Evolutionary conservation across 129 eudicot species (phyloP), one percentile per base, ranked within the genome.

Genomic region (Daucus carota): DNA sequence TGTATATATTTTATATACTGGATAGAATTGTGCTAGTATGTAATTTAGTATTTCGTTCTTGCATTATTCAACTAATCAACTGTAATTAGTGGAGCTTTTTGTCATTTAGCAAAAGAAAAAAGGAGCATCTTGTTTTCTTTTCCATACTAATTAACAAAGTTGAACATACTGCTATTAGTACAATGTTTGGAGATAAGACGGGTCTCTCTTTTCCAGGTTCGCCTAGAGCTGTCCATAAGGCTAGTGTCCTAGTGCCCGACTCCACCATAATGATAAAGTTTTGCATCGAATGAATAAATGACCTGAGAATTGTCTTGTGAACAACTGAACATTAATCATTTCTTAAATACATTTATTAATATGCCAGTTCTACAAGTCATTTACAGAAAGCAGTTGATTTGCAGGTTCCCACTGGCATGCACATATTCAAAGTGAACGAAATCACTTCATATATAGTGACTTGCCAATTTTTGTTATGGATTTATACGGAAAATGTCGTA

Each of bases 381-480:
- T 78, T n/a, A 79, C 45, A 60, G 57, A 73, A 28, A 73, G 71
- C 70, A 76, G 77, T 57, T 72, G 67, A 38, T 80, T 38, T 82
- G 83, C 94, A 95, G 99, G 99, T 84, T 85, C 94, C 66, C 83
- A 86, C 75, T 91, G 97, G 97, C 99, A 88, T 80, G 66, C 89
- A 13, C 86, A 83, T 72, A 76, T 87, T 38, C 83, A 84, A 71
- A 76, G 80, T 48, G 90, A 85, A 76, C 90, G 83, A 84, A 89
- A 92, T 80, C 99, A 86, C 86, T 95, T 95, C 78, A 87, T 95
- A 83, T 86, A 84, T 52, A 78, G 89, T 81, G 97, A 95, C 78
- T 79, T 95, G 87, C 99, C 99, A 16, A 84, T 84, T 70, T 95
- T 88, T 76, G 84, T 95, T 72, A 85, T 89, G 96, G 92, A 95